Evolutionary conservation across 2,329 filamentous ascomycete genomes (phyloP).

Genomic region (Fusarium concolor): DNA sequence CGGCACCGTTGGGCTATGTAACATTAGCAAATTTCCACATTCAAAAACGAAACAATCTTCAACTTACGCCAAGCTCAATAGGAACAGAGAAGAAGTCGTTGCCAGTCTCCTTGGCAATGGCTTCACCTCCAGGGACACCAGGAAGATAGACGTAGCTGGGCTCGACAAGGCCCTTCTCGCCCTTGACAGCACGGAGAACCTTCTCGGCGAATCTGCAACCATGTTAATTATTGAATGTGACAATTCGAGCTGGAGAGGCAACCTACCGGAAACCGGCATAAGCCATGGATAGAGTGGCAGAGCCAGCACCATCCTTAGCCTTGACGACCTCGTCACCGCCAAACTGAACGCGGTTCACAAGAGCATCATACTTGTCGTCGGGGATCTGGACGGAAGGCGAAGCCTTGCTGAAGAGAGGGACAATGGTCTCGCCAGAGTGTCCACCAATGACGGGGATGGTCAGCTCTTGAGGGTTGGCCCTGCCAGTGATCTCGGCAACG

Average conservation of each 20-base stretch:
- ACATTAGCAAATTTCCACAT: constrained; percentile 47
- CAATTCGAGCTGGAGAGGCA: not conserved
- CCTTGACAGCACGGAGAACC: constrained; percentile 87
- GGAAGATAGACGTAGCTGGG: constrained; percentile 96
- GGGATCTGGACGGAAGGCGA: constrained; percentile 84
- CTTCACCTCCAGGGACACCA: constrained; percentile 88
- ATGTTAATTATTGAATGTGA: constrained; percentile 21
- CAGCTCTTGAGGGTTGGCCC: constrained; percentile 83
- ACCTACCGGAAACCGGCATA: constrained; percentile 89
- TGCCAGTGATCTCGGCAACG: constrained; percentile 84
- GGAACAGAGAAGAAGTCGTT: constrained; percentile 96
- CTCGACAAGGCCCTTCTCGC: constrained; percentile 93
- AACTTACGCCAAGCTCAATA: constrained; percentile 91
- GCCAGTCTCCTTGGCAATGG: constrained; percentile 84
- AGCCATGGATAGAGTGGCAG: constrained; percentile 93
- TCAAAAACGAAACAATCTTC: not conserved
- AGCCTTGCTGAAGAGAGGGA: constrained; percentile 95
- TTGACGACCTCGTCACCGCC: constrained; percentile 97
- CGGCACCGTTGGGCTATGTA: constrained; percentile 79
- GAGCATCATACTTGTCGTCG: constrained; percentile 86
- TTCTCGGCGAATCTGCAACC: constrained; percentile 85
- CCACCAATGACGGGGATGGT: constrained; percentile 94
- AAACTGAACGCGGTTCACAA: constrained; percentile 96
- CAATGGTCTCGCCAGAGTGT: constrained; percentile 98
- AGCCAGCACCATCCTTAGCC: constrained; percentile 92